phyloP scores from a whole-genome alignment of 768 basidiomycete species.

The Hemileccinum rubropunctum region DNA sequence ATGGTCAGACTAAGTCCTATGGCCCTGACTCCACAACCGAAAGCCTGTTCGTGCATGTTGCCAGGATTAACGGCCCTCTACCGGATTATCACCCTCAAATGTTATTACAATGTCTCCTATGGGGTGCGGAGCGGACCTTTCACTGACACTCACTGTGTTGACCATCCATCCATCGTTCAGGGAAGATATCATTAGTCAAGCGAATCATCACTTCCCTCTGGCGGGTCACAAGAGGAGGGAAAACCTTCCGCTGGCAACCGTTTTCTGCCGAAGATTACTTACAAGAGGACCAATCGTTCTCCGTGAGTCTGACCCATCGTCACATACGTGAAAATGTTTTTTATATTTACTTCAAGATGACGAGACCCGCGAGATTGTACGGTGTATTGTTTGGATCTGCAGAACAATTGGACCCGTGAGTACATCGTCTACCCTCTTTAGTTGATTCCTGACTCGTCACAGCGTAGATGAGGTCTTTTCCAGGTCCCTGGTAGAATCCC shows the following conservation, averaged over 20 bases:
- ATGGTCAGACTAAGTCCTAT: constrained; percentile 45
- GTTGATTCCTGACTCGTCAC: constrained; percentile 1
- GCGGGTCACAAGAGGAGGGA: constrained; percentile 21
- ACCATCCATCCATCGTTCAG: constrained; percentile 37
- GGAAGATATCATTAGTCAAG: constrained; percentile 83
- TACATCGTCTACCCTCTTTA: not conserved
- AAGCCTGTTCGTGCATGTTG: constrained; percentile 80
- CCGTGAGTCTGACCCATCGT: constrained; percentile 15
- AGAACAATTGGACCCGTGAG: constrained; percentile 46
- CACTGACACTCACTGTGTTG: not conserved
- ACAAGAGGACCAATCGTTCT: constrained; percentile 14
- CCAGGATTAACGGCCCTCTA: constrained; percentile 79
- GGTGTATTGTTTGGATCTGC: constrained; percentile 52
- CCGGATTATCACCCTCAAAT: constrained; percentile 93
- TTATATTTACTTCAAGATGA: constrained; percentile 9
- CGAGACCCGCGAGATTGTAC: constrained; percentile 37
- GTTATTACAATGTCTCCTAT: constrained; percentile 85
- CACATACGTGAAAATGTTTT: not conserved
- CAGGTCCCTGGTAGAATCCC: constrained; percentile 51
- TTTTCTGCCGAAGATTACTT: constrained; percentile 52
- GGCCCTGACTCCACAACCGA: constrained; percentile 28
- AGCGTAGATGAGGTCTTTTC: constrained; percentile 59
- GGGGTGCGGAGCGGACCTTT: constrained; percentile 56
- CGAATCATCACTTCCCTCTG: constrained; percentile 71
- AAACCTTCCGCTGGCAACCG: constrained; percentile 39